Evolutionary conservation across 176 grass and related monocot species (phyloP).

Genomic region (Avena eriantha): DNA sequence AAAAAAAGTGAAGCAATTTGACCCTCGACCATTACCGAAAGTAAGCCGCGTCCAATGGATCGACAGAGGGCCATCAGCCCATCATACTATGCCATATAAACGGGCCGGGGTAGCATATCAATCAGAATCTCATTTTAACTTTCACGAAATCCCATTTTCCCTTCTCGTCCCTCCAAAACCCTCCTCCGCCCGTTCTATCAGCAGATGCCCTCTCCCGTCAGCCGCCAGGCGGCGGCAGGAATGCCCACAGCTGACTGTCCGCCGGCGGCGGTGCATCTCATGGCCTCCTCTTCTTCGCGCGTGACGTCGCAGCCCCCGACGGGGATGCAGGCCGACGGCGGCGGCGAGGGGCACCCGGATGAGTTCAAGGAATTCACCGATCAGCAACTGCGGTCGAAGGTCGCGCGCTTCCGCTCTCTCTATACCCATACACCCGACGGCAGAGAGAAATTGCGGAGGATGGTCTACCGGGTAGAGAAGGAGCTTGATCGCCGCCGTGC

Average conservation of each 20-base stretch:
- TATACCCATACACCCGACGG: fast-evolving
- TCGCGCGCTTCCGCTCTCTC: neutral
- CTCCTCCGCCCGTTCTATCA: neutral
- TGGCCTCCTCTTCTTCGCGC: neutral
- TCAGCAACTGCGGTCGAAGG: neutral
- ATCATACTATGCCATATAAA: neutral
- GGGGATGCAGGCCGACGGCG: neutral
- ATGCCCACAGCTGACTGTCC: neutral
- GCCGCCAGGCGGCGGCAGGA: neutral
- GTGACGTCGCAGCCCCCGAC: neutral
- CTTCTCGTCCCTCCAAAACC: neutral
- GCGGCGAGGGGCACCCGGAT: neutral
- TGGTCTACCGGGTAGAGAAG: neutral
- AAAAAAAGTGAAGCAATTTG: too few species aligned
- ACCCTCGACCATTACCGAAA: too few species aligned
- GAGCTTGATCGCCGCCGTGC: conserved; percentile 40
- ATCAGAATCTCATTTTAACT: neutral
- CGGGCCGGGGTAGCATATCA: neutral
- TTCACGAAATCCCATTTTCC: neutral
- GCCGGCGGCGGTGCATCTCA: neutral
- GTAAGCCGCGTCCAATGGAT: neutral
- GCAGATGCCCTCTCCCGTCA: neutral
- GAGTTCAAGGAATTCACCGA: neutral
- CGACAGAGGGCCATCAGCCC: neutral
- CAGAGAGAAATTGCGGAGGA: neutral